phyloP scores from a whole-genome alignment of 2,329 filamentous ascomycete species.

The Penicillium sp. region DNA sequence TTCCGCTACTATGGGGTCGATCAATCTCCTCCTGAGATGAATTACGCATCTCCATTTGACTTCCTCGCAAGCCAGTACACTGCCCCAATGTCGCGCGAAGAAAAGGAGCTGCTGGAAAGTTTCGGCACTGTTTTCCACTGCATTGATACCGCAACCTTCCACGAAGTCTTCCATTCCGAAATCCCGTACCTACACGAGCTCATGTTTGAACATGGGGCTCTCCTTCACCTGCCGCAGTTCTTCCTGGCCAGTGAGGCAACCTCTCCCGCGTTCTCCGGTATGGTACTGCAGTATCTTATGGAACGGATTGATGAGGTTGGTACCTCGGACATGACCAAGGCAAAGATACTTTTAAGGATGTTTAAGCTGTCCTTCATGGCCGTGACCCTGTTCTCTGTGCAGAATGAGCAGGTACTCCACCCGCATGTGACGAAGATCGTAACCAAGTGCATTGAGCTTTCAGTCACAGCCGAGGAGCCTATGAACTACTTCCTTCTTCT shows the following conservation, averaged over 20 bases:
- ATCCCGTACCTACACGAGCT: conserved; percentile 96
- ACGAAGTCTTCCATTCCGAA: conserved; percentile 97
- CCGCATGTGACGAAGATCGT: conserved; percentile 97
- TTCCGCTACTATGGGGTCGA: conserved; percentile 97
- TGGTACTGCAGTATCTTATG: conserved; percentile 98
- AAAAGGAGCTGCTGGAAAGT: conserved; percentile 94
- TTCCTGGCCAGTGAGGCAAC: conserved; percentile 98
- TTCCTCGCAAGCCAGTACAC: conserved; percentile 95
- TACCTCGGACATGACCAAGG: conserved; percentile 85
- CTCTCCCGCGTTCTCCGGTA: conserved; percentile 94
- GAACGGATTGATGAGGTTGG: conserved; percentile 93
- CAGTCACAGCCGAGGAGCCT: conserved; percentile 91
- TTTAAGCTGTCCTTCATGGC: conserved; percentile 99
- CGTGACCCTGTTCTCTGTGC: conserved; percentile 87
- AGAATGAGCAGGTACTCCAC: conserved; percentile 93
- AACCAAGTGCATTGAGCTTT: conserved; percentile 93
- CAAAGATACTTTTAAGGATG: conserved; percentile 84
- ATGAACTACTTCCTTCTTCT: conserved; percentile 98
- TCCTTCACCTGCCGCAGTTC: conserved; percentile 95
- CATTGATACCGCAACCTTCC: conserved; percentile 96
- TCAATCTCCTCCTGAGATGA: conserved; percentile 69
- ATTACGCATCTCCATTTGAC: conserved; percentile 79
- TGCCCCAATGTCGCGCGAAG: conserved; percentile 89
- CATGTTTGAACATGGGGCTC: conserved; percentile 92
- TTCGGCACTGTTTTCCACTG: conserved; percentile 99